Conservation (phyloP, 495 filamentous ascomycete genomes). For the Daldinia loculata region DNA sequence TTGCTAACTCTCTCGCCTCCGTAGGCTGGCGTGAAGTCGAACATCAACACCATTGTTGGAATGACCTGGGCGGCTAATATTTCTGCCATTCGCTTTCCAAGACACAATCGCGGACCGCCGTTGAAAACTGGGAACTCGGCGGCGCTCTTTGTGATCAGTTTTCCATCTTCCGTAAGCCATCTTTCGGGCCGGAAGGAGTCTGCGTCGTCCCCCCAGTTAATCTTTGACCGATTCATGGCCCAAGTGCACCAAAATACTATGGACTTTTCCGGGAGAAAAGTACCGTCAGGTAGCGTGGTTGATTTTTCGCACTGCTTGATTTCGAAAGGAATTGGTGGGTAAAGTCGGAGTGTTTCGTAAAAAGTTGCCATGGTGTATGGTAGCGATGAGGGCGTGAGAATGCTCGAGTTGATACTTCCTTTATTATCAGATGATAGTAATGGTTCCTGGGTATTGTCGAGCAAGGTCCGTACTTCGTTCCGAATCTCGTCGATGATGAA, state of each 20-base stretch:
- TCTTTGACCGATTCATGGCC: constrained; percentile 65
- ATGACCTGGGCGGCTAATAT: constrained; percentile 62
- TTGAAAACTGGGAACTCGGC: constrained; percentile 70
- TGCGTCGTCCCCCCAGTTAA: constrained; percentile 65
- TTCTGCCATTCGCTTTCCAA: constrained; percentile 70
- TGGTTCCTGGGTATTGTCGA: constrained; percentile 1
- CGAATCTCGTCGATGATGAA: constrained; percentile 49
- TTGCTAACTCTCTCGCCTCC: constrained; percentile 59
- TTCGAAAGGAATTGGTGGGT: constrained; percentile 69
- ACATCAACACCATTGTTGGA: constrained; percentile 55
- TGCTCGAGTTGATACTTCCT: constrained; percentile 43
- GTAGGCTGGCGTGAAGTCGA: constrained; percentile 57
- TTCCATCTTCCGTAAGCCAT: constrained; percentile 57
- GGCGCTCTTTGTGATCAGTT: constrained; percentile 54
- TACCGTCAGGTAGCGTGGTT: constrained; percentile 65
- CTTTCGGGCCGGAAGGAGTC: constrained; percentile 62
- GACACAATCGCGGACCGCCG: constrained; percentile 63
- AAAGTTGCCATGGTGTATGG: constrained; percentile 67
- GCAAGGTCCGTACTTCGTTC: constrained; percentile 49
- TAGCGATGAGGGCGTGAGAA: constrained; percentile 53
- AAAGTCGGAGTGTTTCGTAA: constrained; percentile 64
- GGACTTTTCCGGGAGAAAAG: constrained; percentile 59
- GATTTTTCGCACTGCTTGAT: constrained; percentile 62
- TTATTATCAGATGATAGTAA: constrained; percentile 5
- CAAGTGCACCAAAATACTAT: constrained; percentile 67